A percentile compares a stretch with the other conserved stretches of the same genome.
phyloP scores from a whole-genome alignment of 768 basidiomycete genomes.

The Gymnopilus junonius region DNA sequence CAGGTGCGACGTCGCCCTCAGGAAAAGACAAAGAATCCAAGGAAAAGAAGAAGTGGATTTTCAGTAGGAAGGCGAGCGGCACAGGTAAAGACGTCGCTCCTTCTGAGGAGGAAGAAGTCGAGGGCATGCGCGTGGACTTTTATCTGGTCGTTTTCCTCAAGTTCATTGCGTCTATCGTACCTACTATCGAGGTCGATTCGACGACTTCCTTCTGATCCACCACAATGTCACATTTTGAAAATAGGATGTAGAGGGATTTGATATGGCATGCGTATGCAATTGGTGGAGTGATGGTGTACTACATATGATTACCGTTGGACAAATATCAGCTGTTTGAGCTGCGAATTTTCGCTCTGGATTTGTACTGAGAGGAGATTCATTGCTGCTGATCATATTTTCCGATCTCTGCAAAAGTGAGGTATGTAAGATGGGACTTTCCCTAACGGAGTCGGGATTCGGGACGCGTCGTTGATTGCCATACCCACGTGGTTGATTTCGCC shows the following conservation, averaged over 20 bases:
- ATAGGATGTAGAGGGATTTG: not conserved
- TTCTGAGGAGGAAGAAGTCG: constrained; percentile 65
- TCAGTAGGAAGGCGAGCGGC: constrained; percentile 74
- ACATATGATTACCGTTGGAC: not conserved
- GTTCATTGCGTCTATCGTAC: constrained; percentile 97
- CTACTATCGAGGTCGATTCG: constrained; percentile 98
- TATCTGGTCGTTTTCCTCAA: constrained; percentile 99
- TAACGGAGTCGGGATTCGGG: too few relatives aligned
- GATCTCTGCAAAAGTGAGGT: too few relatives aligned
- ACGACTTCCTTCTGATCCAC: constrained; percentile 68
- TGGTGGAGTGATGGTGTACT: not conserved
- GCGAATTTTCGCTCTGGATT: not conserved
- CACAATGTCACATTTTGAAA: not conserved
- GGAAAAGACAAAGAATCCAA: constrained; percentile 24
- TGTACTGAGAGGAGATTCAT: too few relatives aligned
- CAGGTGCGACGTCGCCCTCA: constrained; percentile 27
- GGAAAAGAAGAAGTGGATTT: constrained; percentile 83
- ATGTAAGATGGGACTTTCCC: too few relatives aligned
- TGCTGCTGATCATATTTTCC: too few relatives aligned
- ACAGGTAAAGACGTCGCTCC: constrained; percentile 52
- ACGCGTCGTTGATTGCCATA: too few relatives aligned
- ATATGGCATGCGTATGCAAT: not conserved
- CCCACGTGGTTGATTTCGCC: too few relatives aligned
- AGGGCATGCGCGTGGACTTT: constrained; percentile 97
- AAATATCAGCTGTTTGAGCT: not conserved